Conservation (phyloP, 331 rosid species). For the Saraca asoca region DNA sequence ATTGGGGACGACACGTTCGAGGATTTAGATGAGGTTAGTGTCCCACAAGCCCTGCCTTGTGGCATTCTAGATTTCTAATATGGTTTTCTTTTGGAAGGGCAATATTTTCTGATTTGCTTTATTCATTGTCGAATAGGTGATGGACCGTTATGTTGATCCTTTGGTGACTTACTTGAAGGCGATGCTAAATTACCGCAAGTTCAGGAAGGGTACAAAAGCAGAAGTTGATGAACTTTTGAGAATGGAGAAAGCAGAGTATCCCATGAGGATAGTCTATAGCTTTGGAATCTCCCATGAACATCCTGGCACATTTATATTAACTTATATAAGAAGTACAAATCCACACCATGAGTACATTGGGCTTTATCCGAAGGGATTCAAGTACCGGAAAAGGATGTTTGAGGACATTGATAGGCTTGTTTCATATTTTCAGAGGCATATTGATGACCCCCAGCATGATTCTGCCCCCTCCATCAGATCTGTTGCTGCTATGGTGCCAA, state of each 20-base stretch:
- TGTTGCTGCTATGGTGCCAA: constrained; percentile 98
- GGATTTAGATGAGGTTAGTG: constrained; percentile 92
- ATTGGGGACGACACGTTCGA: constrained; percentile 98
- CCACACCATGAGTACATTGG: constrained; percentile 99
- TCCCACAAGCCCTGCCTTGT: not conserved
- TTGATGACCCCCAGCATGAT: constrained; percentile 82
- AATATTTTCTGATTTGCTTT: not conserved
- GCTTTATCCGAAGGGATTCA: constrained; percentile 94
- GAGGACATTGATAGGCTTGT: constrained; percentile 95
- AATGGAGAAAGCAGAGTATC: constrained; percentile 75
- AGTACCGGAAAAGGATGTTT: constrained; percentile 91
- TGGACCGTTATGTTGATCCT: constrained; percentile 99
- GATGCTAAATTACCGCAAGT: constrained; percentile 90
- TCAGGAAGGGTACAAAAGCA: constrained; percentile 73
- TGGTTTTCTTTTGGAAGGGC: constrained; percentile 14
- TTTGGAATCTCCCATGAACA: constrained; percentile 92
- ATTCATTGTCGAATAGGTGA: constrained; percentile 53
- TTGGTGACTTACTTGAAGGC: constrained; percentile 80
- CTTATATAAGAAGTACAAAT: constrained; percentile 83
- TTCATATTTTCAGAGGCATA: constrained; percentile 81
- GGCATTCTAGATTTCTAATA: not conserved
- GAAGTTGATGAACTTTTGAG: constrained; percentile 90
- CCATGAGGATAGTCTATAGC: constrained; percentile 85
- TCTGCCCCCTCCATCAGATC: constrained; percentile 90
- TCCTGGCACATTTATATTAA: constrained; percentile 93